phyloP scores from a whole-genome alignment of 2,329 filamentous ascomycete species.

The Herpomyces periplanetae region DNA sequence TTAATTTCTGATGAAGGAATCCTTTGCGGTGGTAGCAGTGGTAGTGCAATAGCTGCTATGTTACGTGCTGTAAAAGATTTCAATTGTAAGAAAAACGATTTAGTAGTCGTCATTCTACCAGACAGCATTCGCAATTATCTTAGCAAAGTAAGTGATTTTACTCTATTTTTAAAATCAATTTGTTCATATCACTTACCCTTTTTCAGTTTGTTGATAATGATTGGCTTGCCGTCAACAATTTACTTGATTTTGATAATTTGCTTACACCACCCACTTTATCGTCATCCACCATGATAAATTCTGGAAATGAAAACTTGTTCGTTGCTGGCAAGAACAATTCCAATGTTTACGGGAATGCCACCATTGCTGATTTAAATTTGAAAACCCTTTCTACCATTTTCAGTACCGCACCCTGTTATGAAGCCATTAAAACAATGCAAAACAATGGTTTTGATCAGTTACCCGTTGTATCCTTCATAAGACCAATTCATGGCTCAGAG shows the following conservation, averaged over 20 bases:
- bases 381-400: slow-evolving; percentile 71
- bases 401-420: slow-evolving; percentile 26
- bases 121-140: slow-evolving; percentile 93
- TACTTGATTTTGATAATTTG: slow-evolving; percentile 22
- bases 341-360: slow-evolving; percentile 27
- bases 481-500: too few relatives aligned
- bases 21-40: slow-evolving; percentile 65
- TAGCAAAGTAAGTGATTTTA: slow-evolving; percentile 19
- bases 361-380: slow-evolving; percentile 40
- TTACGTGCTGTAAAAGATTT: slow-evolving; percentile 36
- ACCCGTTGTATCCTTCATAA: slow-evolving; percentile 44
- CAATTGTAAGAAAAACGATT: slow-evolving; percentile 38
- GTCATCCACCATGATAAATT: slow-evolving; percentile 7
- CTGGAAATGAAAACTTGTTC: slow-evolving; percentile 7
- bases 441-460: slow-evolving; percentile 95
- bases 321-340: slow-evolving; percentile 6
- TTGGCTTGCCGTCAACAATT: slow-evolving; percentile 85
- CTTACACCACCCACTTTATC: slow-evolving; percentile 8
- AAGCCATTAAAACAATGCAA: slow-evolving; percentile 87
- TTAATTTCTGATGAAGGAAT: slow-evolving; percentile 80
- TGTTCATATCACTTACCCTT: slow-evolving; percentile 2
- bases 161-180: neutral
- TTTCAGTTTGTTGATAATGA: slow-evolving; percentile 64
- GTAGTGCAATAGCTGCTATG: slow-evolving; percentile 53
- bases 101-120: slow-evolving; percentile 59